Conservation (phyloP, 495 filamentous ascomycete species). For the Talaromyces wortmannii region DNA sequence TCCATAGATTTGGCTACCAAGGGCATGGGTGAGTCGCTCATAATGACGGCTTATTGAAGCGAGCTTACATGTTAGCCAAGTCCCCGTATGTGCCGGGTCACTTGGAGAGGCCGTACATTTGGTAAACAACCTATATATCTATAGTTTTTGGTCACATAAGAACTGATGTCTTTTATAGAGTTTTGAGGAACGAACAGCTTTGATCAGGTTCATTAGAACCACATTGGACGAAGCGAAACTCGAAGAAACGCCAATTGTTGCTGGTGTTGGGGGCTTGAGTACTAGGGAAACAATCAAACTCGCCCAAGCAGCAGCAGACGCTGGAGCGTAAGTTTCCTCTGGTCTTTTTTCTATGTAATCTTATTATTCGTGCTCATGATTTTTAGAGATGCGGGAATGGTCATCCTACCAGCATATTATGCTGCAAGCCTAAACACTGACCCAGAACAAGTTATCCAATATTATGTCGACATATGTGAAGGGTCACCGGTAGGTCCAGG, state of each 20-base stretch:
- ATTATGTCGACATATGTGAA: conserved; percentile 15
- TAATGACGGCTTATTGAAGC: not conserved
- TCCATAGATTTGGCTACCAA: conserved; percentile 8
- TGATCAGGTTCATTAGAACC: conserved; percentile 13
- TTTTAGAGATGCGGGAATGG: conserved; percentile 15
- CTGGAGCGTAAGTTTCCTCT: conserved; percentile 10
- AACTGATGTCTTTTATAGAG: conserved; percentile 3
- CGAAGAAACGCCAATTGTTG: conserved; percentile 12
- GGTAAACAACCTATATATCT: conserved; percentile 1
- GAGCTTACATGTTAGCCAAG: not conserved
- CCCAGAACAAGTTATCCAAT: conserved; percentile 11
- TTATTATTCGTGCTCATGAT: not conserved
- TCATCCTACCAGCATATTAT: conserved; percentile 17
- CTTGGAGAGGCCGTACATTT: conserved; percentile 15
- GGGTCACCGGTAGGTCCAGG: conserved; percentile 10
- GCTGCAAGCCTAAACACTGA: conserved; percentile 13
- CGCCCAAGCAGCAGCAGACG: conserved; percentile 9
- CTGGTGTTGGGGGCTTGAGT: conserved; percentile 12
- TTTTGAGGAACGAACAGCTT: conserved; percentile 10
- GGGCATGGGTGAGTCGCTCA: conserved; percentile 11
- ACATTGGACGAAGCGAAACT: conserved; percentile 13
- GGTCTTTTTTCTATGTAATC: not conserved
- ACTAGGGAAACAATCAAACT: conserved; percentile 14
- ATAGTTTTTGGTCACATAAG: not conserved
- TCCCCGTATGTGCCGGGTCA: conserved; percentile 17